Base-by-base conservation (phyloP, 169 alveolate genomes). In the Eimeria sp. region DNA sequence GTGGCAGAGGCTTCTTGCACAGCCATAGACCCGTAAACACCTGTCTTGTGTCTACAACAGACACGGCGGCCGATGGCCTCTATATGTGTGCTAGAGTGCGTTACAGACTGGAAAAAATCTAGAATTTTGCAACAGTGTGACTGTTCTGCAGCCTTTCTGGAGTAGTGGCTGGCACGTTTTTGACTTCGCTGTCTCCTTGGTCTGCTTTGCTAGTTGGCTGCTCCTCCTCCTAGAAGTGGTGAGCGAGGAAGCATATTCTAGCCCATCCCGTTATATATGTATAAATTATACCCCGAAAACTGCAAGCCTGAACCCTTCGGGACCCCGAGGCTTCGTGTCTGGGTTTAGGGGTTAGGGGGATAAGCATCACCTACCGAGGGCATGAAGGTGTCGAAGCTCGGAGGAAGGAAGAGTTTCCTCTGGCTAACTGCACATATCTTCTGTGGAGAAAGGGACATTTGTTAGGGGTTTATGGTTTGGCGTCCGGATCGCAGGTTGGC, bases 221-320 rank as follows among this genome's bases (percentile, higher is more conserved):
- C 92, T 92, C n/a, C 82, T 92, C n/a, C 95, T 92, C 25, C 84
- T 92, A 16, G 95, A 92, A 61, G 95, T 92, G 91, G 95, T 92
- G 30, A 92, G 95, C 9, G 4, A 54, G 61, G 61, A 54, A 54
- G 61, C 67, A 73, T 6, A 25, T n/a, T 61, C 27, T 25, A 61
- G 11, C 20, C 1, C 70, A 5, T 9, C 63, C 4, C 4, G 40
- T 34, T 54, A 9, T 54, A 54, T 1, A 54, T 16, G 0, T 54
- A 9, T 54, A 54, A 54, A 54, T 16, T 16, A 9, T 1, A 16
- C 22, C 11, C 22, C 18, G 5, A 11, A 54, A 54, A 54, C 63
- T 54, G 61, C 61, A 9, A 54, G 61, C 61, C 13, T 3, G 18
- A 54, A 54, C 40, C 40, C 40, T 34, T 61, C 7, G 70, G 70